Evolutionary conservation across 2,329 filamentous ascomycete species (phyloP), one percentile per base, ranked within the genome.

Genomic region (Sclerotinia glacialis): DNA sequence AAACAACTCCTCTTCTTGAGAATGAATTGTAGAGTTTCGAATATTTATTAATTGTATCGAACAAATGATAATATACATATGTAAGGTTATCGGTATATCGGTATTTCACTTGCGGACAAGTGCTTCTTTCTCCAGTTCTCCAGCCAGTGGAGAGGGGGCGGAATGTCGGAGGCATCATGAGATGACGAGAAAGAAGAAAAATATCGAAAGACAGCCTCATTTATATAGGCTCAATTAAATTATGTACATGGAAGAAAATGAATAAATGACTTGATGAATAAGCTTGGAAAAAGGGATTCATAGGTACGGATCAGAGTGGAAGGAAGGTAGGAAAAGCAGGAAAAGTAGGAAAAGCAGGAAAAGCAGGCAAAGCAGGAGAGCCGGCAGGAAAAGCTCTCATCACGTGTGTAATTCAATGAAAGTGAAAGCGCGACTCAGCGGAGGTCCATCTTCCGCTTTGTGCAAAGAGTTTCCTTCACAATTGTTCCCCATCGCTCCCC

Each of bases 381-480:
- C 11, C 37, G 37, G 12, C 37, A 40, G 37, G 12, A 40, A 40
- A 40, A 12, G 37, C 9, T 40, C 4, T 40, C 11, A 12, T 40
- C 37, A 40, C 37, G 37, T 40, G 37, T 40, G 11, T 40, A 40
- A 5, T 14, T 1, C 37, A 14, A 40, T 40, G 37, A 40, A 40
- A 16, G 14, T 5, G 56, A 59, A 47, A 55, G 53, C 31, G 31
- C 18, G 26, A 26, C 28, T 7, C 23, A 11, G 56, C 42, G 56
- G 56, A 59, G 56, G 42, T 11, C 28, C 42, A 47, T 16, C 42
- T 47, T 47, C 56, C 42, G 56, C 56, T 59, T 28, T 34, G 23
- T 59, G 34, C 52, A 37, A 37, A 54, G 28, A 54, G 28, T 54
- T 54, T 34, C 52, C 52, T 54, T 54, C 52, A 37, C 52, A 34